Evolutionary conservation across 345 rosid species (phyloP).

Genomic region (Barbarea vulgaris): DNA sequence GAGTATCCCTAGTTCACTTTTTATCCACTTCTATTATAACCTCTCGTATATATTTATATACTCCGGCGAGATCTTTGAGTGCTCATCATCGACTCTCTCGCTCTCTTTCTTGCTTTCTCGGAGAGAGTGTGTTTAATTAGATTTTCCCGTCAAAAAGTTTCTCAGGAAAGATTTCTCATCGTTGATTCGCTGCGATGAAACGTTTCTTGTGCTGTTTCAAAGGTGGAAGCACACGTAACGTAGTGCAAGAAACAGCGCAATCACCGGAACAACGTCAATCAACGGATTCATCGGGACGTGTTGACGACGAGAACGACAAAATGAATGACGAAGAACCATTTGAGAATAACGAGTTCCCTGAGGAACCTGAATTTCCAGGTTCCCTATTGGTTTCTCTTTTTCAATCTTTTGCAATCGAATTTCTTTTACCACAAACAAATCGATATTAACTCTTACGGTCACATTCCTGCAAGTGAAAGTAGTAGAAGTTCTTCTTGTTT

Average conservation of each 20-base stretch:
- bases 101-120: not conserved
- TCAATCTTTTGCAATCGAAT: not conserved
- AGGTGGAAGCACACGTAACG: too few relatives aligned
- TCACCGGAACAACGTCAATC: too few relatives aligned
- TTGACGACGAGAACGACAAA: too few relatives aligned
- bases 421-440: not conserved
- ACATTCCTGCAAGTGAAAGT: not conserved
- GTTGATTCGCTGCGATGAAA: not conserved
- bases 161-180: slow-evolving; percentile 1
- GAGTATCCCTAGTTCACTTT: not conserved
- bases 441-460: not conserved
- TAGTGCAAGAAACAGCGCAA: too few relatives aligned
- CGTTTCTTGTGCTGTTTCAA: not conserved
- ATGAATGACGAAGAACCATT: too few relatives aligned
- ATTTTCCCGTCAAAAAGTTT: too few relatives aligned
- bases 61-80: too few relatives aligned
- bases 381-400: not conserved
- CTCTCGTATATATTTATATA: not conserved
- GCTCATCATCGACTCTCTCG: not conserved
- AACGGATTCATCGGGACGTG: too few relatives aligned
- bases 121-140: too few relatives aligned
- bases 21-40: not conserved
- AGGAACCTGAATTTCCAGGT: too few relatives aligned
- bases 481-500: not conserved
- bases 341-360: too few relatives aligned